Base-by-base conservation (phyloP, 805 yeast genomes). In the Candida yuanshanica region DNA sequence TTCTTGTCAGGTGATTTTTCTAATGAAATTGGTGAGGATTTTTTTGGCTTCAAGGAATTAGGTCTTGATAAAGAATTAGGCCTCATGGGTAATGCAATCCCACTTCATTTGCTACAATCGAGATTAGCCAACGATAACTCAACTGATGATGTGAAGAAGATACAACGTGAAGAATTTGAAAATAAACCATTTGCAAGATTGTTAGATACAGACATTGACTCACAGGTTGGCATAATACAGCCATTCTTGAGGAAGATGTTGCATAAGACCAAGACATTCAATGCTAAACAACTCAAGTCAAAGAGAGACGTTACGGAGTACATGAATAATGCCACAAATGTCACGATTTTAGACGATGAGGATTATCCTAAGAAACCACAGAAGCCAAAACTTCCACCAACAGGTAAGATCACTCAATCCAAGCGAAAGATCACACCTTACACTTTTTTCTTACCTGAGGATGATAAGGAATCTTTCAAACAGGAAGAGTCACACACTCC, bases 1-100 rank as follows among this genome's bases (percentile, higher is more conserved):
- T 93, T 90, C 58, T 64, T 91, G 49, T 84, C 93, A 23, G 99
- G 99, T 43, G 97, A 90, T 55, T 93, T 93, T 60, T 83, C 96
- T 1, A 83, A 77, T 52, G 96, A 90, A 46, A 66, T 93, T 29
- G 99, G 98, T 7, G 99, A 91, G 53, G 99, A 93, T 64, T 93
- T 90, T 72, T 95, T 95, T 66, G 99, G 99, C 0, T 95, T 93
- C 69, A 84, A 77, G 57, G 98, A 91, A 50, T 69, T 93, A 36
- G 99, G 99, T 0, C 66, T 93, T 39, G 98, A 91, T 55, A 86
- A 83, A 53, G 99, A 93, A 60, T 83, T 88, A 59, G 90, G 91
- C 10, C 68, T 91, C 58, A 64, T 89, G 37, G 83, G 90, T 22
- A 75, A 90, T 3, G 77, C 95, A 0, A 88, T 93, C 21, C 99